Evolutionary conservation across 2,329 filamentous ascomycete genomes (phyloP), one percentile per base, ranked within the genome.

Genomic region (Ophiostoma triangulosporum): DNA sequence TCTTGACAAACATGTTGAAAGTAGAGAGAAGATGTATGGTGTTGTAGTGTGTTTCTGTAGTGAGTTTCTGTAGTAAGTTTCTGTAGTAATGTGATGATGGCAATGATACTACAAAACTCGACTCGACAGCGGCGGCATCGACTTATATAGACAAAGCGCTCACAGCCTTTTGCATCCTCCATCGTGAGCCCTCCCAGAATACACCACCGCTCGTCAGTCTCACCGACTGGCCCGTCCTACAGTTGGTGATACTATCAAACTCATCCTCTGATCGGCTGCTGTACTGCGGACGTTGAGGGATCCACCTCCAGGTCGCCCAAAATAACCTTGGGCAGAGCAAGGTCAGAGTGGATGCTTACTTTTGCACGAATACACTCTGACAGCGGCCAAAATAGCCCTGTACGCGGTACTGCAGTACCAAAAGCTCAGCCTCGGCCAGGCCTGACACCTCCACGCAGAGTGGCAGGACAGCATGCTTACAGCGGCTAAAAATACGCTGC

Each of bases 1-100:
- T 43, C 32, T 45, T 57, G 48, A 51, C 22, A 33, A 53, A 57
- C 55, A 58, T 57, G 35, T 50, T 58, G 52, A 35, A 26, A 6
- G 48, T 27, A 33, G 15, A 26, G 29, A n/a, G 26, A 38, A 53
- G 38, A 9, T 40, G n/a, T 31, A 26, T 17, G 35, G 50, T 50
- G 14, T 8, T 48, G 27, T 4, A 14, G n/a, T n/a, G n/a, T n/a
- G n/a, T n/a, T n/a, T n/a, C n/a, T n/a, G n/a, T n/a, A n/a, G n/a
- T n/a, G n/a, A n/a, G n/a, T n/a, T n/a, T n/a, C n/a, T n/a, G n/a
- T n/a, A n/a, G n/a, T n/a, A n/a, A n/a, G n/a, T n/a, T n/a, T n/a
- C n/a, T n/a, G n/a, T n/a, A n/a, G n/a, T n/a, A n/a, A n/a, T n/a
- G n/a, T 46, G 43, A 17, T 17, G 43, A 31, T 31, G 43, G 7